Evolutionary conservation across 768 basidiomycete species (phyloP), one percentile per base, ranked within the genome.

Genomic region (Pseudohyphozyma bogoriensis): DNA sequence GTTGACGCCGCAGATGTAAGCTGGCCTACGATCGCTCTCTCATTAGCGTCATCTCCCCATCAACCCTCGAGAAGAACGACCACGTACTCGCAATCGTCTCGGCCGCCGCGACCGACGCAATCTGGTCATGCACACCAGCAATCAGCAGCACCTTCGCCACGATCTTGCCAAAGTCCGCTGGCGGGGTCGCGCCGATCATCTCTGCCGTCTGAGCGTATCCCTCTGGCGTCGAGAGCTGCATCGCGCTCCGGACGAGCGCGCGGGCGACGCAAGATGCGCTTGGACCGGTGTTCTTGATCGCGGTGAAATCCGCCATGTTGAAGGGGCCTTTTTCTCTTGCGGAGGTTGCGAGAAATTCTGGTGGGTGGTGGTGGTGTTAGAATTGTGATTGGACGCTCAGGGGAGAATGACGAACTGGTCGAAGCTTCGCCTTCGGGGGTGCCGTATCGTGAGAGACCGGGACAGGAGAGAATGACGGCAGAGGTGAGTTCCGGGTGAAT

Each of bases 301-400:
- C 13, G 6, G 56, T 49, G 15, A 49, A 39, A 36, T 50, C 56
- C 15, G 56, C 46, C 56, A 56, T 49, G 26, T 56, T 36, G n/a
- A 37, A 31, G 16, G 56, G 36, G 15, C 36, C 33, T 13, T 20
- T 13, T n/a, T n/a, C n/a, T n/a, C n/a, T n/a, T n/a, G n/a, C n/a
- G n/a, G n/a, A n/a, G n/a, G n/a, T n/a, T n/a, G n/a, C n/a, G n/a
- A n/a, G n/a, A n/a, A n/a, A n/a, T n/a, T n/a, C n/a, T n/a, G n/a
- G n/a, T n/a, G n/a, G n/a, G n/a, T n/a, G n/a, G n/a, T n/a, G n/a
- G n/a, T n/a, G n/a, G n/a, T n/a, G n/a, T n/a, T n/a, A n/a, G n/a
- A n/a, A n/a, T n/a, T n/a, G n/a, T n/a, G n/a, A n/a, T n/a, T n/a
- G n/a, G n/a, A n/a, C n/a, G n/a, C n/a, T n/a, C n/a, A n/a, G n/a